Evolutionary conservation across 208 protist genomes (phyloP), one percentile per base, ranked within the genome.

Genomic region (Trypanosoma conorhini): DNA sequence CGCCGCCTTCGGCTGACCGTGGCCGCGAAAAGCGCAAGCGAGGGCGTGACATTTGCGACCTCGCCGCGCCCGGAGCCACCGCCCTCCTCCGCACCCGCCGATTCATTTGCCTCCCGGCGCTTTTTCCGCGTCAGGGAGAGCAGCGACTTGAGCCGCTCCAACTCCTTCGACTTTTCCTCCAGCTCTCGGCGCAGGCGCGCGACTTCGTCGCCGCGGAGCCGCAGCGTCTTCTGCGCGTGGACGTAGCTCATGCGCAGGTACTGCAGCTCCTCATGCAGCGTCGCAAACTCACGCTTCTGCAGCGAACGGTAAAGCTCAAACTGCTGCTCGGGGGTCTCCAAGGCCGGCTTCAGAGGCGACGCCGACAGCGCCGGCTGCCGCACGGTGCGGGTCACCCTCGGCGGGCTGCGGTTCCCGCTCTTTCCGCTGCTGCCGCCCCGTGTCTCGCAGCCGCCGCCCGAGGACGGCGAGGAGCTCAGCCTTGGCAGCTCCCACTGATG

Each of bases 231-330:
- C 7, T 86, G 85, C 21, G 79, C 82, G 21, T 81, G 55, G 8
- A 88, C 73, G 67, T 86, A 84, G 67, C 85, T 79, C 21, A 70
- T 66, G n/a, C 86, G 87, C 26, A 95, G 58, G 63, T 89, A 86
- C 26, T 80, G 70, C 0, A 93, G 76, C 59, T 95, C 90, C 62
- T 95, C 90, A 56, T 83, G 69, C 21, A 69, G n/a, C 10, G 74
- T 81, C 38, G 61, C 67, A 71, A 95, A 95, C 30, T 79, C 66
- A 35, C 80, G 81, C 30, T 82, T 66, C 38, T 93, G 80, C 51
- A 90, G 59, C 21, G 67, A 69, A 22, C 71, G 74, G 74, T 94
- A 91, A 38, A 70, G 62, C 13, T 83, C 85, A 58, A 69, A 61
- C 33, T 75, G 60, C 28, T 69, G 19, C 46, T 70, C 57, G 40